A percentile compares a stretch with the other conserved stretches of the same genome.
phyloP scores from a whole-genome alignment of 2,329 filamentous ascomycete genomes.

The Peltaster fructicola region DNA sequence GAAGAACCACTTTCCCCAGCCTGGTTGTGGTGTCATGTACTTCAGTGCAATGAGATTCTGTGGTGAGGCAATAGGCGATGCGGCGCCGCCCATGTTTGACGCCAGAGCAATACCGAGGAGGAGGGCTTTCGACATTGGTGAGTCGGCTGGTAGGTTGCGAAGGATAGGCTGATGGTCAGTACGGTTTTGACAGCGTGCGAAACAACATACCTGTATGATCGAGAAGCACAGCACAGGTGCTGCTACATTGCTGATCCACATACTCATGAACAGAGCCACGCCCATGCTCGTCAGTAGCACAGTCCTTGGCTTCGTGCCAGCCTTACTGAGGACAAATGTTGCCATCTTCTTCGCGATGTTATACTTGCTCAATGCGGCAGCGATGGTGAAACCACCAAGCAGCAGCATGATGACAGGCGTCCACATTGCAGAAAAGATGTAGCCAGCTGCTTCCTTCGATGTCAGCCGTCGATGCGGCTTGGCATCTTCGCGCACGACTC shows the following conservation, averaged over 20 bases:
- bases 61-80: constrained; percentile 90
- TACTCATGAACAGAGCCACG: constrained; percentile 89
- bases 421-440: constrained; percentile 94
- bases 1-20: constrained; percentile 96
- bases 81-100: constrained; percentile 89
- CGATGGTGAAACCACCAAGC: constrained; percentile 87
- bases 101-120: constrained; percentile 90
- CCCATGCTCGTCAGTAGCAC: constrained; percentile 98
- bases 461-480: constrained; percentile 51
- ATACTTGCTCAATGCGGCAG: constrained; percentile 88
- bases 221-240: constrained; percentile 94
- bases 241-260: constrained; percentile 98
- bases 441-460: constrained; percentile 64
- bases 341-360: constrained; percentile 96
- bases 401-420: constrained; percentile 97
- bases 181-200: not conserved
- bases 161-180: constrained; percentile 53
- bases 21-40: constrained; percentile 82
- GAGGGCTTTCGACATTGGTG: constrained; percentile 83
- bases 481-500: constrained; percentile 64
- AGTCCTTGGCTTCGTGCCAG: constrained; percentile 72
- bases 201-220: constrained; percentile 61
- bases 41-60: constrained; percentile 94
- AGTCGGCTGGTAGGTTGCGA: constrained; percentile 77
- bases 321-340: constrained; percentile 89